These are phyloP conservation scores for Colletotrichum musae DNA, from an alignment of 2,329 filamentous ascomycete genomes.

Conservation along the genomic window DNA sequence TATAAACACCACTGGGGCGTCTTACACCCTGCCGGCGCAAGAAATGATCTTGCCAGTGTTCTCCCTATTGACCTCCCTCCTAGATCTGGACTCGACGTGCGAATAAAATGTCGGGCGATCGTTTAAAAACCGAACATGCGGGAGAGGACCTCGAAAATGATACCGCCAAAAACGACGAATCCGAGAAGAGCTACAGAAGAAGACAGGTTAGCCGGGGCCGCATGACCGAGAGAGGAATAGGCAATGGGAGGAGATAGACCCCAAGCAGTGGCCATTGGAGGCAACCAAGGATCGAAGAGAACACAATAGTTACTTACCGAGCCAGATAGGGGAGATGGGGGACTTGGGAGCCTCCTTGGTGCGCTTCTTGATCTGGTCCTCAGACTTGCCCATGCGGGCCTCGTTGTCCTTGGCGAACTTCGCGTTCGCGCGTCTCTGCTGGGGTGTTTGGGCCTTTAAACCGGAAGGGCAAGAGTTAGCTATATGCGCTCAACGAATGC, in stretches of 20 bases:
- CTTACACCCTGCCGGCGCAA: not conserved
- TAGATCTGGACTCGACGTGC: not conserved
- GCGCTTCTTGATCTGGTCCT: constrained; percentile 73
- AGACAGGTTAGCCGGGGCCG: not conserved
- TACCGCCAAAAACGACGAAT: constrained; percentile 73
- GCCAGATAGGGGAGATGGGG: constrained; percentile 75
- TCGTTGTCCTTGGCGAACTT: constrained; percentile 83
- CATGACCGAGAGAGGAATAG: not conserved
- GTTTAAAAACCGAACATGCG: constrained; percentile 60
- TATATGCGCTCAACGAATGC: not conserved
- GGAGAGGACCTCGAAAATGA: constrained; percentile 70
- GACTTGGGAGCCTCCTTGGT: constrained; percentile 70
- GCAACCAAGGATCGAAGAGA: not conserved
- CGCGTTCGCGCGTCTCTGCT: constrained; percentile 85
- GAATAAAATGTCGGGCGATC: not conserved
- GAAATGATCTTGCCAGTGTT: not conserved
- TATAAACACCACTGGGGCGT: not conserved
- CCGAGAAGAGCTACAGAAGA: constrained; percentile 64
- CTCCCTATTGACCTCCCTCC: not conserved
- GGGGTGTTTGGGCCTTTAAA: constrained; percentile 82
- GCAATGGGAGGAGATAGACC: not conserved
- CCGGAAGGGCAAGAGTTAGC: constrained; percentile 7
- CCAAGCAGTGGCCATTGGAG: too few relatives aligned
- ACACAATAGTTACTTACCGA: constrained; percentile 63
- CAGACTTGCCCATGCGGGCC: constrained; percentile 81